Conservation (phyloP, 208 protist genomes). For the Trichomonas gallinae region DNA sequence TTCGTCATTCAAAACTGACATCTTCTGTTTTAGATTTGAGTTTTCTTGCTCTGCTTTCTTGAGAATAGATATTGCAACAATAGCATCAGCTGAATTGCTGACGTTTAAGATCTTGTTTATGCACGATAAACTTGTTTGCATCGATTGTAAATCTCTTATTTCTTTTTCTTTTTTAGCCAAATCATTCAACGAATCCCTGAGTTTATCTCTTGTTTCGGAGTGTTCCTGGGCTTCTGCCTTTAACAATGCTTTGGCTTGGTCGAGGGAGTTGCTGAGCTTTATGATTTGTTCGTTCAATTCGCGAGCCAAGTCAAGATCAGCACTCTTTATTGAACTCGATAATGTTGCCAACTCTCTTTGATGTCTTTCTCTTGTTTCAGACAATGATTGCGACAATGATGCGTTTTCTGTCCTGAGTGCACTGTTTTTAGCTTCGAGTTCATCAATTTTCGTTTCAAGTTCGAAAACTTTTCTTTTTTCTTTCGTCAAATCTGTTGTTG, state of each 20-base stretch:
- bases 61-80: background rate
- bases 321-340: background rate
- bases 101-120: background rate
- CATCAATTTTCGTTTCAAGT: background rate
- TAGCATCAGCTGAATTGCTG: background rate
- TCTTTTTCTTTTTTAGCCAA: background rate
- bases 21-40: background rate
- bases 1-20: background rate
- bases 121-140: background rate
- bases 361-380: background rate
- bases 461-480: background rate
- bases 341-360: background rate
- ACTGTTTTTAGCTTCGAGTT: background rate
- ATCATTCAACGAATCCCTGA: background rate
- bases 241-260: background rate
- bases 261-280: background rate
- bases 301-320: background rate
- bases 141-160: background rate
- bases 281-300: background rate
- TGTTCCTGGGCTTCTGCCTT: background rate
- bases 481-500: background rate
- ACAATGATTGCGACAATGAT: background rate
- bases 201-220: background rate
- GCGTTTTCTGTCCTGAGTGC: background rate
- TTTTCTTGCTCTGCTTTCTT: background rate